Conservation (phyloP, 495 filamentous ascomycete species). For the Penicillium longicatenatum region DNA sequence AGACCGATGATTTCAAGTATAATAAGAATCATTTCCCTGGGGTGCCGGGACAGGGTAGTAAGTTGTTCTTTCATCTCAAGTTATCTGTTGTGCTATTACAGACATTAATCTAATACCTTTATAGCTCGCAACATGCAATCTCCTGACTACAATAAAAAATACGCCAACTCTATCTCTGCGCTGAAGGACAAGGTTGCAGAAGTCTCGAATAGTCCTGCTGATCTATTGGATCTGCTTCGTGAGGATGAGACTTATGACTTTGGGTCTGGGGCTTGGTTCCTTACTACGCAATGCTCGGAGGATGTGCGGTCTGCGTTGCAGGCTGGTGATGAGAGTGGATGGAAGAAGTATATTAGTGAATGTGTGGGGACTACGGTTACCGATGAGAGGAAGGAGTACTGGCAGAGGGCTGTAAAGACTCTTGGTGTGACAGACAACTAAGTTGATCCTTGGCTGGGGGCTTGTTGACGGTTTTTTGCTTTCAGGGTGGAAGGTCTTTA, state of each 20-base stretch:
- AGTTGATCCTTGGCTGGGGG: not conserved
- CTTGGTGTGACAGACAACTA: constrained; percentile 30
- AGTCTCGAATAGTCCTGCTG: constrained; percentile 43
- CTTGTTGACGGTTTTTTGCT: not conserved
- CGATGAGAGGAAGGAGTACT: constrained; percentile 55
- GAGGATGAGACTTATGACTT: constrained; percentile 65
- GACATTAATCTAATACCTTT: no score
- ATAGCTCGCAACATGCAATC: constrained; percentile 74
- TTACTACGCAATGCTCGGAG: constrained; percentile 61
- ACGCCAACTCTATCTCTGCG: constrained; percentile 58
- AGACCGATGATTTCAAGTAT: constrained; percentile 67
- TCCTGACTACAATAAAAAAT: constrained; percentile 58
- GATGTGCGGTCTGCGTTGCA: constrained; percentile 50
- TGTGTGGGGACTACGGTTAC: constrained; percentile 63
- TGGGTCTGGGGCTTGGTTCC: constrained; percentile 74
- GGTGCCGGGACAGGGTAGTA: constrained; percentile 69
- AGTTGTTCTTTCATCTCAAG: constrained; percentile 16
- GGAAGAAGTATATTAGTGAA: constrained; percentile 57
- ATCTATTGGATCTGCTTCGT: constrained; percentile 59
- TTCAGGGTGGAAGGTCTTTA: not conserved
- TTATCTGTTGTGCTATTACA: not conserved
- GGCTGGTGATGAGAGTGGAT: constrained; percentile 56
- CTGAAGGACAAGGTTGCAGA: constrained; percentile 40
- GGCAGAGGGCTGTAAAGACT: constrained; percentile 47
- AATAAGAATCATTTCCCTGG: constrained; percentile 67